Evolutionary conservation across 768 basidiomycete species (phyloP), one percentile per base, ranked within the genome.

Genomic region (Cystofilobasidium capitatum): DNA sequence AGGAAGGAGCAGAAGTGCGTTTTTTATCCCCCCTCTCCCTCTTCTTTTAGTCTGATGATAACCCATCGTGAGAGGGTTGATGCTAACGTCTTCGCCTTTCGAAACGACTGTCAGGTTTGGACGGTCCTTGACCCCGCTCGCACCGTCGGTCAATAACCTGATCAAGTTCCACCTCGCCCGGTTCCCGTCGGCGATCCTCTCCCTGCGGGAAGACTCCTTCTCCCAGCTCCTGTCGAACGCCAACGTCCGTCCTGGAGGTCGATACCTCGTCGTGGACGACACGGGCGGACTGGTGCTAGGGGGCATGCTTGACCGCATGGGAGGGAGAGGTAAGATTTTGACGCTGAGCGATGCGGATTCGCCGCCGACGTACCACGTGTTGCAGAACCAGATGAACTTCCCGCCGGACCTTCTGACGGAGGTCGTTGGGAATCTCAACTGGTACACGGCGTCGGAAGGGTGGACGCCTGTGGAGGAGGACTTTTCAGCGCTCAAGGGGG

Each of bases 1-100:
- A 82, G 91, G 44, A 99, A 99, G 77, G 90, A 93, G 79, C 91
- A 89, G 65, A 99, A 98, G 93, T 94, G 74, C 71, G 86, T 71
- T 0, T 14, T 55, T 8, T 35, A 17, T 33, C 7, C 22, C 9
- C n/a, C 12, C 40, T n/a, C 33, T 45, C 44, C 44, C 22, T n/a
- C n/a, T n/a, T 62, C 29, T 31, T 35, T 44, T 26, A 31, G 20
- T n/a, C 22, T 24, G 39, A 4, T 45, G 39, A 29, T 35, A 22
- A 44, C 26, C 22, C n/a, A 51, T 51, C 13, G 49, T 51, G 17
- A 24, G n/a, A 12, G n/a, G 26, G 13, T 51, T 51, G 49, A 20
- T 36, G 22, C n/a, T 33, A 2, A 7, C n/a, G n/a, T n/a, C n/a
- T n/a, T 45, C 40, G 17, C 55, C 42, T 26, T 33, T 57, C 26